These are phyloP conservation scores for Mucor sp. DNA, from an alignment of 371 early-diverging fungal genomes.

Conservation along the genomic window DNA sequence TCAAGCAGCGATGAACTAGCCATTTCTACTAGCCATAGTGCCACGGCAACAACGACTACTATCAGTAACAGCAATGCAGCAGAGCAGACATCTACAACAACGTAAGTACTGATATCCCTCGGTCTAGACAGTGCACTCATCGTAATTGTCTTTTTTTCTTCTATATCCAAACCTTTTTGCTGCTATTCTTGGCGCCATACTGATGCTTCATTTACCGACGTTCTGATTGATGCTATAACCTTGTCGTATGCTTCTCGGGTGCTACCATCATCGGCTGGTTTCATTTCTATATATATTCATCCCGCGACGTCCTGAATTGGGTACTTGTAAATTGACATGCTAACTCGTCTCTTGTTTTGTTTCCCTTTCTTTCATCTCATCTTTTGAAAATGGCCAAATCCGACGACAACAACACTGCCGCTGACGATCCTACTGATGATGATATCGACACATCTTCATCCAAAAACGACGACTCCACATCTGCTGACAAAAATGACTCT, in stretches of 20 bases:
- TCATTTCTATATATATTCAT: not conserved
- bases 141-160: not conserved
- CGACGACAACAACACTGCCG: not conserved
- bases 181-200: not conserved
- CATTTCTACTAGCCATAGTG: not conserved
- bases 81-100: not conserved
- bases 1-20: not conserved
- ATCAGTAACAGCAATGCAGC: not conserved
- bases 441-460: not conserved
- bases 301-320: conserved; percentile 2
- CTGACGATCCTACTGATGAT: not conserved
- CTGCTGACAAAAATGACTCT: not conserved
- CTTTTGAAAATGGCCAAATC: not conserved
- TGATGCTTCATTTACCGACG: not conserved
- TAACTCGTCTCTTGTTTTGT: not conserved
- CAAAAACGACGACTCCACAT: not conserved
- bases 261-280: not conserved
- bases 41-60: not conserved
- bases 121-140: not conserved
- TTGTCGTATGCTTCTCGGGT: not conserved
- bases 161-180: not conserved
- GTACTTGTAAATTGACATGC: conserved; percentile 1
- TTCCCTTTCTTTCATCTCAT: not conserved
- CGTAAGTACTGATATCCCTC: not conserved
- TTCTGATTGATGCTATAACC: not conserved